A percentile compares a stretch with the other conserved stretches of the same genome.
These are phyloP conservation scores for Phoma sp. DNA, from an alignment of 2,329 filamentous ascomycete genomes.

Conservation along the genomic window DNA sequence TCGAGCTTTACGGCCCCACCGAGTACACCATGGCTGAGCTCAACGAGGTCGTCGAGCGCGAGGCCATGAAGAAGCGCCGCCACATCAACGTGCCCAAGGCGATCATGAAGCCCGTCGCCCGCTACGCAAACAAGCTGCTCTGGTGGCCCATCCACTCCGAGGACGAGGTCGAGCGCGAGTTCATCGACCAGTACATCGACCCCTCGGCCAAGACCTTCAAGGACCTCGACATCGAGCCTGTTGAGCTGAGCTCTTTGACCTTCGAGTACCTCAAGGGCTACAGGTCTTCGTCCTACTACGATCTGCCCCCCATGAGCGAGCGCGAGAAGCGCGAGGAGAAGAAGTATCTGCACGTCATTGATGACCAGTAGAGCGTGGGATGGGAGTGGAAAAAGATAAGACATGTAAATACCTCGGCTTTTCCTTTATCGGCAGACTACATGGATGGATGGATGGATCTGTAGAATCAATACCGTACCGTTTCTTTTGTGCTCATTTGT, in stretches of 20 bases:
- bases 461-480: conserved; percentile 28
- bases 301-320: conserved; percentile 92
- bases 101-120: conserved; percentile 75
- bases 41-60: conserved; percentile 82
- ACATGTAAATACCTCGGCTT: conserved; percentile 37
- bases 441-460: conserved; percentile 11
- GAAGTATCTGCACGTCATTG: conserved; percentile 88
- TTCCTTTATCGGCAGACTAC: conserved; percentile 18
- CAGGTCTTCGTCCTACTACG: conserved; percentile 86
- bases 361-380: conserved; percentile 43
- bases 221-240: conserved; percentile 88
- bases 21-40: conserved; percentile 91
- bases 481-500: conserved; percentile 23
- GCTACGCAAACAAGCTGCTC: conserved; percentile 76
- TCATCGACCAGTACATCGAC: conserved; percentile 91
- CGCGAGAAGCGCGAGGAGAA: conserved; percentile 93
- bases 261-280: conserved; percentile 96
- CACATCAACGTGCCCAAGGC: conserved; percentile 90
- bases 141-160: conserved; percentile 88
- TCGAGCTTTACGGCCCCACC: conserved; percentile 90
- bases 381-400: conserved; percentile 4
- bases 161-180: conserved; percentile 90
- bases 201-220: conserved; percentile 91
- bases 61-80: conserved; percentile 87
- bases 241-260: conserved; percentile 82